A percentile compares a stretch with the other conserved stretches of the same genome.
Evolutionary conservation across 1,284 basidiomycete species (phyloP).

Genomic region (Fistulina hepatica): DNA sequence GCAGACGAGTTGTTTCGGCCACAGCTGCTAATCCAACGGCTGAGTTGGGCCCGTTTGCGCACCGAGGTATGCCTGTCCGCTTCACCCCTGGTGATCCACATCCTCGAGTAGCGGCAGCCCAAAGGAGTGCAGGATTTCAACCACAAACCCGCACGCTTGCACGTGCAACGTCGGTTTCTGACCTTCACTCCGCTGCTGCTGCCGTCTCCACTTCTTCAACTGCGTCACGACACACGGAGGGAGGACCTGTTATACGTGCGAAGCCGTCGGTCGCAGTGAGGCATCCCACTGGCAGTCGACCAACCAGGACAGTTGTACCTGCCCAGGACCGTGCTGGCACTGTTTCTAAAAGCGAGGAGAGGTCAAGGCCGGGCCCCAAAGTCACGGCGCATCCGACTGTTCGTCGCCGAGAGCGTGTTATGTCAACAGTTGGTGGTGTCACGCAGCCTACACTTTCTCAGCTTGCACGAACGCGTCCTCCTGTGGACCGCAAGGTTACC

Average conservation of each 20-base stretch:
- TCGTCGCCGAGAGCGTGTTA: not conserved
- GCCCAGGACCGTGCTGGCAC: not conserved
- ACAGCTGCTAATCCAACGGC: too few relatives aligned
- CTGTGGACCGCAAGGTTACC: not conserved
- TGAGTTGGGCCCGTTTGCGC: too few relatives aligned
- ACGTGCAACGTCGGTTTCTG: too few relatives aligned
- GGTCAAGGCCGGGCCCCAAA: not conserved
- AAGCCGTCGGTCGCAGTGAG: too few relatives aligned
- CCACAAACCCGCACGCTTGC: too few relatives aligned
- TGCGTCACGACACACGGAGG: too few relatives aligned
- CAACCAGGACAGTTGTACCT: not conserved
- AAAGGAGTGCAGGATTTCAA: too few relatives aligned
- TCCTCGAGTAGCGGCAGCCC: too few relatives aligned
- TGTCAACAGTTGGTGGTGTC: constrained; percentile 7
- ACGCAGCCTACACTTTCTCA: constrained; percentile 13
- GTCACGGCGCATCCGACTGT: not conserved
- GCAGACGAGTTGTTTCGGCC: too few relatives aligned
- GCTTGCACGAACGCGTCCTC: constrained; percentile 6
- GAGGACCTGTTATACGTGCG: too few relatives aligned
- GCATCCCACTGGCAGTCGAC: not conserved
- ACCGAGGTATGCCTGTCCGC: too few relatives aligned
- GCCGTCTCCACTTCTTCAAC: not conserved
- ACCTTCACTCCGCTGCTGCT: not conserved
- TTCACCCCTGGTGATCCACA: too few relatives aligned
- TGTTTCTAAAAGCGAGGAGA: not conserved